Conservation (phyloP, 176 grass and related monocot species). For the Poa annua region DNA sequence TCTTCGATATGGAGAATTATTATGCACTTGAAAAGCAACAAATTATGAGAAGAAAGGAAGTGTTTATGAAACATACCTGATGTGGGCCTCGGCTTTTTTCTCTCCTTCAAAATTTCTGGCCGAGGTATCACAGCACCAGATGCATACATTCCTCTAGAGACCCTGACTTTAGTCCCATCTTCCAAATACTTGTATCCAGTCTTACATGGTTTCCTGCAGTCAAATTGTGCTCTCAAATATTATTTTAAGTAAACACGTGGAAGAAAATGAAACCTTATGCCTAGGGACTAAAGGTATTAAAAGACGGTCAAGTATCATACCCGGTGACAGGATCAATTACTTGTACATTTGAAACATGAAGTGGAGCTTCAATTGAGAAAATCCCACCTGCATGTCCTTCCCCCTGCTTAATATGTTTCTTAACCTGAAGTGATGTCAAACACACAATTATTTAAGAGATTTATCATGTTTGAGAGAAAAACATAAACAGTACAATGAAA, state of each 20-base stretch:
- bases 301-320: conserved; percentile 42
- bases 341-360: conserved; percentile 99
- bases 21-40: conserved; percentile 30
- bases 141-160: conserved; percentile 75
- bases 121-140: conserved; percentile 80
- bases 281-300: background rate
- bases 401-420: conserved; percentile 97
- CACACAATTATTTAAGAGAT: background rate
- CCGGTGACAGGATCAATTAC: conserved; percentile 85
- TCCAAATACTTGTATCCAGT: conserved; percentile 78
- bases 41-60: conserved; percentile 35
- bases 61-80: conserved; percentile 52
- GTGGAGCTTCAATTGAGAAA: conserved; percentile 95
- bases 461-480: background rate
- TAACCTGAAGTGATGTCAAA: conserved; percentile 63
- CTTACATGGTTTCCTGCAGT: conserved; percentile 74
- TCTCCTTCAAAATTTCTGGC: conserved; percentile 94
- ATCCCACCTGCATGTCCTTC: conserved; percentile 91
- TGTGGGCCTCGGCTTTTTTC: conserved; percentile 79
- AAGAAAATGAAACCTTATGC: background rate
- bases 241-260: background rate
- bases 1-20: background rate
- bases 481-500: conserved; percentile 2
- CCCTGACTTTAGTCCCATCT: conserved; percentile 87
- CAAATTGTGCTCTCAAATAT: background rate